Base-by-base conservation (phyloP, 2,329 filamentous ascomycete genomes). In the Hyphodiscus sp. region DNA sequence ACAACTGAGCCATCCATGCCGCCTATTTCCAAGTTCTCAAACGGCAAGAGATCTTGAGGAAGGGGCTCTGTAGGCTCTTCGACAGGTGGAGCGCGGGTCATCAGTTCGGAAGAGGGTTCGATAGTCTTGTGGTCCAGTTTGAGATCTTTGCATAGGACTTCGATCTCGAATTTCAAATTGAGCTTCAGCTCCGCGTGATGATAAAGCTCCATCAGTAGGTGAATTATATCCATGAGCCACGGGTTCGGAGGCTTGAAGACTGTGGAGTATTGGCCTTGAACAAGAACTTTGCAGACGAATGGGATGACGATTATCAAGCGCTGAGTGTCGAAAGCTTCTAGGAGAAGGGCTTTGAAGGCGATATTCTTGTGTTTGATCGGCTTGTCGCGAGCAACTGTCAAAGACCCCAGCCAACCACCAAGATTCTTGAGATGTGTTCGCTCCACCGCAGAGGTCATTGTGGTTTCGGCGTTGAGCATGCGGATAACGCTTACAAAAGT, bases 131-230 rank as follows among this genome's bases (percentile, higher is more conserved):
- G 87, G 58, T 97, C 91, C n/a, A 97, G 77, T 51, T 86, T 86
- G 16, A 99, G 76, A 13, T 91, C 91, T 68, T 95, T 95, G 76
- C 91, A 99, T 20, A 99, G 79, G 23, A 99, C 91, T 70, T 99
- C 94, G 54, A 99, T 97, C 70, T 99, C 94, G 63, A 99, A 99
- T 65, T 97, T 99, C 49, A 96, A 84, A 62, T 97, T 97, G 41
- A 99, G 80, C 69, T 97, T 97, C 52, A 99, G 76, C 63, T 96
- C 92, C 15, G 89, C 90, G 64, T 88, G 87, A 65, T 96, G 87
- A 66, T 99, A 99, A 3, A 99, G 78, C 67, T 99, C 95, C 63
- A 96, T 89, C 38, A 99, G 78, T 8, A 97, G 76, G 59, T 89
- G 82, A 52, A 99, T 83, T 51, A 99, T 94, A 64, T 99, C 94